Evolutionary conservation across 805 yeast species (phyloP), one percentile per base, ranked within the genome.

Genomic region (Saturnispora zaruensis): DNA sequence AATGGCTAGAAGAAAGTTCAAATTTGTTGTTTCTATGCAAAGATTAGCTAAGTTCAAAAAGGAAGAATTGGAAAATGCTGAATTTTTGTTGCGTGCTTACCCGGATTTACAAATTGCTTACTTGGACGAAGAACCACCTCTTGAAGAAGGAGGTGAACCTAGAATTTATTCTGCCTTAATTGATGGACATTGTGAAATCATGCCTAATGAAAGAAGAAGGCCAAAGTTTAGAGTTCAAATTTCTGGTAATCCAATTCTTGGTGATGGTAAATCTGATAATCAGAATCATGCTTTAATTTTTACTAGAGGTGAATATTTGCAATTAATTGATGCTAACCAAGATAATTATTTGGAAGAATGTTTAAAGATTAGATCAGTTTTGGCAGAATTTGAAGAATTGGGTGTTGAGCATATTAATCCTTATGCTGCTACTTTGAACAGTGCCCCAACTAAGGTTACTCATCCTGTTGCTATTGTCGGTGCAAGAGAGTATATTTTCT

Each of bases 21-120:
- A 80, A 61, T 77, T 86, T 57, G 73, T 87, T 57, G 89, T 86
- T 51, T 82, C 95, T 25, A 86, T 87, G 95, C 96, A 87, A 73
- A 77, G 90, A 70, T 77, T 83, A 63, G 75, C 83, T 45, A 74
- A 78, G 56, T 85, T 87, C 66, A 77, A 75, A 61, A 77, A 81
- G 18, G 87, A 84, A 58, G 93, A 87, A 67, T 71, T 78, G 61
- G 88, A 83, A 66, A 82, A 83, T 58, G 87, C 89, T 26, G 95
- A 87, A 61, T 82, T 84, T 61, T 76, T 87, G 63, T 72, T 87
- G 55, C 75, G 89, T 66, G 89, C 90, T 52, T 85, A 86, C 63
- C 96, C 96, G 23, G 89, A 84, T 59, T 71, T 87, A 59, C 87
- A 82, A 65, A 88, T 91, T 69, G 96, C 97, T 50, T 91, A 88